Conservation (phyloP, 306 rosid genomes). For the Medicago arabica region DNA sequence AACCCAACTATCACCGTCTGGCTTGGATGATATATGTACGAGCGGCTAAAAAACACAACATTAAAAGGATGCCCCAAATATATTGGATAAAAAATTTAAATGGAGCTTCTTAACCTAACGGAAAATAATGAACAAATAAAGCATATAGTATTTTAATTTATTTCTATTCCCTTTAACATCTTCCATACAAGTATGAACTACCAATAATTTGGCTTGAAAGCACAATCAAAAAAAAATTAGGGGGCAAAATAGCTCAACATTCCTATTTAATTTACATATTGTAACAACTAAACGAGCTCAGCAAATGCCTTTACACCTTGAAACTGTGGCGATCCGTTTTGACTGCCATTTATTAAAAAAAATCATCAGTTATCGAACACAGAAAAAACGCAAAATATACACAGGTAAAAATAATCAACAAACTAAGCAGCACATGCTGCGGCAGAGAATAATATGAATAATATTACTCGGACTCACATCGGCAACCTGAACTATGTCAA, state of each 20-base stretch:
- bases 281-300: constrained; percentile 54
- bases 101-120: too few species aligned
- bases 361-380: background rate
- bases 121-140: background rate
- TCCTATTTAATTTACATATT: constrained; percentile 78
- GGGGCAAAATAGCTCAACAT: constrained; percentile 44
- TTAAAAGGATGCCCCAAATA: too few species aligned
- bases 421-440: constrained; percentile 2
- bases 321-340: constrained; percentile 50
- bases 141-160: constrained; percentile 41
- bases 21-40: too few species aligned
- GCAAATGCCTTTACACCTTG: constrained; percentile 65
- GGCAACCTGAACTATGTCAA: constrained; percentile 57
- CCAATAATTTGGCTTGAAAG: constrained; percentile 54
- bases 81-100: too few species aligned
- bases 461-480: background rate
- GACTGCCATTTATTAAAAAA: constrained; percentile 40
- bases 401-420: constrained; percentile 14
- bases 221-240: constrained; percentile 39
- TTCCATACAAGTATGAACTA: constrained; percentile 61
- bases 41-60: too few species aligned
- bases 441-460: too few species aligned
- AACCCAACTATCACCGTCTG: too few species aligned
- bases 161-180: constrained; percentile 48
- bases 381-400: background rate